Evolutionary conservation across 2,329 filamentous ascomycete genomes (phyloP), one percentile per base, ranked within the genome.

Genomic region (Mycosphaerelloides madeirae): DNA sequence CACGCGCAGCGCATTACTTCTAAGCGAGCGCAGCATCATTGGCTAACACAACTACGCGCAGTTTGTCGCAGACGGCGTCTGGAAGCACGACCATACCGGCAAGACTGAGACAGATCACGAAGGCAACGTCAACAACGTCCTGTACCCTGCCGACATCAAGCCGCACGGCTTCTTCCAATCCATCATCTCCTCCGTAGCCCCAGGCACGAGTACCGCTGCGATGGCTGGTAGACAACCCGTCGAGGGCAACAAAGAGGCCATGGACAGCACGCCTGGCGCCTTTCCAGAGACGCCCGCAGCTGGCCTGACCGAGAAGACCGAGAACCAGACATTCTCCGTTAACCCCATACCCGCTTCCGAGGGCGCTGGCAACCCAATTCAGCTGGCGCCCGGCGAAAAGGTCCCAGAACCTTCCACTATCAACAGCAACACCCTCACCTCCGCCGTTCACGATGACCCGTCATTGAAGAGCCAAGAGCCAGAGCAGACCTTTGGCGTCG

Each of bases 51-150:
- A 31, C 31, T 44, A 32, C 33, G 19, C 25, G 43, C 66, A 96
- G 91, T 98, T 95, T 68, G 86, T 98, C 59, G 91, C 96, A 56
- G 88, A 98, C 77, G 87, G 86, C 57, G 80, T 79, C 58, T 98
- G 93, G 93, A 82, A 81, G 39, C 85, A 83, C 65, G 90, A 96
- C 69, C 80, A 83, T 59, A 81, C 81, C 47, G 85, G 83, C 32
- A 85, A 86, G 48, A 83, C 85, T 69, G 90, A 96, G 71, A 80
- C 81, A 62, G 91, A 96, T 74, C 77, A 79, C 54, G 76, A 82
- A 61, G 85, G 86, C 61, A 95, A 91, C 77, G 75, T 89, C 60
- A 97, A 97, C 78, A 97, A 97, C 80, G 81, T 96, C 53, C 78
- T 98, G 45, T 78, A 79, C 31, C 81, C 85, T 46, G 79, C 88